These are phyloP conservation scores for Steccherinum ochraceum DNA, from an alignment of 768 basidiomycete genomes.

Conservation along the genomic window DNA sequence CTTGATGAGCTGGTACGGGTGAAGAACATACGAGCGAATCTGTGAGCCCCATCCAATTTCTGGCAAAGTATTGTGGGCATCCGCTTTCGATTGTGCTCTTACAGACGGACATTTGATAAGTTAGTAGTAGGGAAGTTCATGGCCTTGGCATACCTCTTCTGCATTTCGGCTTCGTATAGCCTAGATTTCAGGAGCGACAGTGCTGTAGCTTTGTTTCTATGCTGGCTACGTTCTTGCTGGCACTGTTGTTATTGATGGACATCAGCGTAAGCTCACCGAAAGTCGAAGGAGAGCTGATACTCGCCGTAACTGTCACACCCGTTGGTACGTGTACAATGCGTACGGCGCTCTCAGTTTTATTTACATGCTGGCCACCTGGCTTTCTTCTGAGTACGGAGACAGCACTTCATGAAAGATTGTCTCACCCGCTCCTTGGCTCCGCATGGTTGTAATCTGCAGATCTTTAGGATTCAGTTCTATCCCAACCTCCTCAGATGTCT, in stretches of 20 bases:
- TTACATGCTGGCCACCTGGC: conserved; percentile 6
- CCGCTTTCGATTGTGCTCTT: conserved; percentile 9
- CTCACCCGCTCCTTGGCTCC: conserved; percentile 10
- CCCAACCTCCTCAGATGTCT: conserved; percentile 2
- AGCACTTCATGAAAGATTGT: neutral
- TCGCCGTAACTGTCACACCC: conserved; percentile 10
- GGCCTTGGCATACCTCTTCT: conserved; percentile 7
- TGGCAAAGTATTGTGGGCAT: conserved; percentile 5
- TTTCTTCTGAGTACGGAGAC: too few relatives aligned
- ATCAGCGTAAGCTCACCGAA: neutral
- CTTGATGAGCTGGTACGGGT: conserved; percentile 13
- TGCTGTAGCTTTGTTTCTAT: conserved; percentile 7
- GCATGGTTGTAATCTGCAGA: conserved; percentile 10
- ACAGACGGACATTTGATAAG: neutral
- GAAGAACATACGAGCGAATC: conserved; percentile 13
- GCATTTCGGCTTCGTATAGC: conserved; percentile 12
- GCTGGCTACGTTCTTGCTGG: conserved; percentile 7
- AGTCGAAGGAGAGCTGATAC: too few relatives aligned
- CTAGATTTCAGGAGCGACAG: conserved; percentile 11
- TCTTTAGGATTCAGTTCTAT: conserved; percentile 10
- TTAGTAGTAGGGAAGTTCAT: neutral
- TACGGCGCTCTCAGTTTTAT: conserved; percentile 9
- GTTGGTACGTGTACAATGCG: conserved; percentile 13
- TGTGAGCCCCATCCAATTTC: conserved; percentile 10
- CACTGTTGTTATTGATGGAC: conserved; percentile 3